Percentiles rank a stretch among this genome's conserved stretches.
Conservation (phyloP, 2,329 filamentous ascomycete genomes). For the Sporothrix inflata region DNA sequence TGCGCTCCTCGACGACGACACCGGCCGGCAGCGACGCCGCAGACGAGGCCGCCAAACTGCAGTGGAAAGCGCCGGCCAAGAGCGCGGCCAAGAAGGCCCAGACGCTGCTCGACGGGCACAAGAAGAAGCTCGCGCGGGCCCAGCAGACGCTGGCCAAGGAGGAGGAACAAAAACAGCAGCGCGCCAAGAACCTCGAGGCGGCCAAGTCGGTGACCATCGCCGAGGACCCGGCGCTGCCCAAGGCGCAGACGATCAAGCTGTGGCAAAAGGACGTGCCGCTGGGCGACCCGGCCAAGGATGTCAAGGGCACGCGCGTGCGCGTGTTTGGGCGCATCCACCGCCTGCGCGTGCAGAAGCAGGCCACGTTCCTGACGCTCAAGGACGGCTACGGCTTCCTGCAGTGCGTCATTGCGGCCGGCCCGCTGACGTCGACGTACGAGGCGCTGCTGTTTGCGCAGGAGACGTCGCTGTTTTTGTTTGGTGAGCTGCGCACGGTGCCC, state of each 20-base stretch:
- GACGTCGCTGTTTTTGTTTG: constrained; percentile 82
- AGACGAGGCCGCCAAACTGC: constrained; percentile 64
- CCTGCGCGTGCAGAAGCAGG: constrained; percentile 78
- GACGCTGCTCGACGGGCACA: constrained; percentile 72
- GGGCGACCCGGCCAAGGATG: constrained; percentile 52
- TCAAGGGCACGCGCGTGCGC: constrained; percentile 73
- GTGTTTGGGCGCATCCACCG: constrained; percentile 84
- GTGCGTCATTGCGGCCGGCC: constrained; percentile 74
- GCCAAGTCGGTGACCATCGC: constrained; percentile 74
- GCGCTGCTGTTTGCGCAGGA: constrained; percentile 82
- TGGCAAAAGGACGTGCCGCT: constrained; percentile 44
- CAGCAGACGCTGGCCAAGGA: constrained; percentile 72
- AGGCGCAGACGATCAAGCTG: constrained; percentile 75
- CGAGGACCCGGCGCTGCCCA: constrained; percentile 75
- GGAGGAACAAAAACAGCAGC: constrained; percentile 72
- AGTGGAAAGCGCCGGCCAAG: constrained; percentile 83
- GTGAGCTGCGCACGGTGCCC: constrained; percentile 82
- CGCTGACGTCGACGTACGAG: constrained; percentile 89
- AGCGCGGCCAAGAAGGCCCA: constrained; percentile 83
- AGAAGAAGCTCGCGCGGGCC: constrained; percentile 83
- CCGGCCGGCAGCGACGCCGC: constrained; percentile 63
- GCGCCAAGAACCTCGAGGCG: constrained; percentile 72
- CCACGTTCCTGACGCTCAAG: constrained; percentile 82
- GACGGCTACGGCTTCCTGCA: constrained; percentile 87
- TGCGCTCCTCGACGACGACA: constrained; percentile 68